phyloP scores from a whole-genome alignment of 2,329 filamentous ascomycete species.

The Scytalidium lignicola region DNA sequence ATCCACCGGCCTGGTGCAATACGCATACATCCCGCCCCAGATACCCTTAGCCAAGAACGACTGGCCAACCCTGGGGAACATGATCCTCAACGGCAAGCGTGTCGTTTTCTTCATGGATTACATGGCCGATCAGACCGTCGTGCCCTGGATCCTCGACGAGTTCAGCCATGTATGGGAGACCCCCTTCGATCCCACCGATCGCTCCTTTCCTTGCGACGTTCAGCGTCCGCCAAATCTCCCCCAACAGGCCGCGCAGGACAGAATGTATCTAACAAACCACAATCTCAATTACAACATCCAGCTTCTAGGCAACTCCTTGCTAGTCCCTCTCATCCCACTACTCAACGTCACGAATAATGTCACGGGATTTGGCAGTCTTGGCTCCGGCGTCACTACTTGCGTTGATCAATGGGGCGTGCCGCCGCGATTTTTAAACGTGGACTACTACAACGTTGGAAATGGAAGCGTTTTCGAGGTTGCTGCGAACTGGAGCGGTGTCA shows the following conservation, averaged over 20 bases:
- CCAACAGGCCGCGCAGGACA: constrained; percentile 46
- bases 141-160: constrained; percentile 82
- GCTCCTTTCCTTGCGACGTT: constrained; percentile 68
- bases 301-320: constrained; percentile 55
- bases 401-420: constrained; percentile 55
- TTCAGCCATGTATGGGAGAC: constrained; percentile 91
- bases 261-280: constrained; percentile 83
- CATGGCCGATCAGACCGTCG: constrained; percentile 65
- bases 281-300: constrained; percentile 79
- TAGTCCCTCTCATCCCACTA: constrained; percentile 67
- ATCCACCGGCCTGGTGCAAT: constrained; percentile 64
- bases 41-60: constrained; percentile 66
- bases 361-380: constrained; percentile 61
- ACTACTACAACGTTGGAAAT: constrained; percentile 67
- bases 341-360: constrained; percentile 69
- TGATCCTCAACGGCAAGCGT: constrained; percentile 67
- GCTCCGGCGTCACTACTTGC: constrained; percentile 59
- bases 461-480: constrained; percentile 77
- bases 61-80: constrained; percentile 77
- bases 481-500: constrained; percentile 61
- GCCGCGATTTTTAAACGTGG: constrained; percentile 76
- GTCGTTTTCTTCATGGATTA: constrained; percentile 84
- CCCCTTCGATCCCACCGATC: constrained; percentile 57
- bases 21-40: constrained; percentile 67
- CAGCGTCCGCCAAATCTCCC: constrained; percentile 69